phyloP scores from a whole-genome alignment of 148 eudicot genomes.

The Chenopodium album region DNA sequence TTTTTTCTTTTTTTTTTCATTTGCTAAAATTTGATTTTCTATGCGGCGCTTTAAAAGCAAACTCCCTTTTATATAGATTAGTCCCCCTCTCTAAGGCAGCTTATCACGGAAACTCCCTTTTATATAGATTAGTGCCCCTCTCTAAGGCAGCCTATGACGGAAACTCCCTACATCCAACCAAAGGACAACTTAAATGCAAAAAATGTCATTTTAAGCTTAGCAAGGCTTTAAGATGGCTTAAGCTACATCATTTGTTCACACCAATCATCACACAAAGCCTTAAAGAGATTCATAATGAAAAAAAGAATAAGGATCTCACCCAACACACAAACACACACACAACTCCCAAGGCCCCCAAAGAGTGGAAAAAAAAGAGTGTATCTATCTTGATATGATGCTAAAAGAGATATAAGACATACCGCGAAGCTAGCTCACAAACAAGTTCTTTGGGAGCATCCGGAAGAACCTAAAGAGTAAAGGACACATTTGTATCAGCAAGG shows the following conservation, averaged over 20 bases:
- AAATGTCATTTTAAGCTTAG: neutral
- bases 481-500: neutral
- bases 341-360: neutral
- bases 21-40: too few species aligned
- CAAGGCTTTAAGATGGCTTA: neutral
- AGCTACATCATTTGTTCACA: neutral
- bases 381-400: neutral
- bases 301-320: neutral
- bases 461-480: constrained; percentile 50
- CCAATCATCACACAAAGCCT: neutral
- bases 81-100: too few species aligned
- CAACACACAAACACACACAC: too few species aligned
- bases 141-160: too few species aligned
- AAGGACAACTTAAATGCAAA: neutral
- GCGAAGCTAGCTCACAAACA: constrained; percentile 87
- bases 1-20: too few species aligned
- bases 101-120: neutral
- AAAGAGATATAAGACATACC: constrained; percentile 45
- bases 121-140: too few species aligned
- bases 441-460: constrained; percentile 96
- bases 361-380: neutral
- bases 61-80: too few species aligned
- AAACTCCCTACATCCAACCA: neutral
- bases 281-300: neutral
- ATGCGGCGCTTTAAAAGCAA: too few species aligned